Percentiles rank a stretch among this genome's conserved stretches.
Evolutionary conservation across 2,329 filamentous ascomycete genomes (phyloP).

Genomic region (Sclerotinia spermophila): DNA sequence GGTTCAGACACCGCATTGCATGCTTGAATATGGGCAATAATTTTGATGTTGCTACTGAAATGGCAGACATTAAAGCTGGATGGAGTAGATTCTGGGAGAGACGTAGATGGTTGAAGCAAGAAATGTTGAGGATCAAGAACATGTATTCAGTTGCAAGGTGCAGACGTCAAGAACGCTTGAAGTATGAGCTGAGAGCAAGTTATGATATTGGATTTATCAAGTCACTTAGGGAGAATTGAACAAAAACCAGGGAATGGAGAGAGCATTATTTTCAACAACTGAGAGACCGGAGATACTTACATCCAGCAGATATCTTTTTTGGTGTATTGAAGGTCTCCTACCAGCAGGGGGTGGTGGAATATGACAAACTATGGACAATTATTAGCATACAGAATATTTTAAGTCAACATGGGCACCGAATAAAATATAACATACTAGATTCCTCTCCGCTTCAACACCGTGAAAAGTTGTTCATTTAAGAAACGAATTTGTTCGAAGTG

Average conservation of each 20-base stretch:
- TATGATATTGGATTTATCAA: slow-evolving; percentile 9
- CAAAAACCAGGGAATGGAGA: background rate
- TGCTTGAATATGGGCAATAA: background rate
- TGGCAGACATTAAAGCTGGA: background rate
- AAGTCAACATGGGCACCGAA: background rate
- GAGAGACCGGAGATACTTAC: background rate
- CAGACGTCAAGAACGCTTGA: background rate
- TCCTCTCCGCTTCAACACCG: background rate
- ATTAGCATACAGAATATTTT: background rate
- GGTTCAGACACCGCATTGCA: background rate
- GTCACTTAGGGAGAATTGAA: background rate
- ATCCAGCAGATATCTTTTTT: slow-evolving; percentile 10
- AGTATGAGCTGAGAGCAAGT: background rate
- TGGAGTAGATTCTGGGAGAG: background rate
- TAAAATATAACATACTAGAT: background rate
- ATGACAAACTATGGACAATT: background rate
- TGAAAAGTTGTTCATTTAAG: background rate
- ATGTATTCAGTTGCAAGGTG: background rate
- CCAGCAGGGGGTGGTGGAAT: background rate
- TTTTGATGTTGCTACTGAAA: background rate
- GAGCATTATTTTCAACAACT: background rate
- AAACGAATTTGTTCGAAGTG: background rate
- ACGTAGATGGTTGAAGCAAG: slow-evolving; percentile 11
- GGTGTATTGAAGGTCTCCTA: slow-evolving; percentile 5
- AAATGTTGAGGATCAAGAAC: slow-evolving; percentile 8